These are phyloP conservation scores for Cercospora zeina DNA, from an alignment of 2,329 filamentous ascomycete genomes.

Conservation along the genomic window DNA sequence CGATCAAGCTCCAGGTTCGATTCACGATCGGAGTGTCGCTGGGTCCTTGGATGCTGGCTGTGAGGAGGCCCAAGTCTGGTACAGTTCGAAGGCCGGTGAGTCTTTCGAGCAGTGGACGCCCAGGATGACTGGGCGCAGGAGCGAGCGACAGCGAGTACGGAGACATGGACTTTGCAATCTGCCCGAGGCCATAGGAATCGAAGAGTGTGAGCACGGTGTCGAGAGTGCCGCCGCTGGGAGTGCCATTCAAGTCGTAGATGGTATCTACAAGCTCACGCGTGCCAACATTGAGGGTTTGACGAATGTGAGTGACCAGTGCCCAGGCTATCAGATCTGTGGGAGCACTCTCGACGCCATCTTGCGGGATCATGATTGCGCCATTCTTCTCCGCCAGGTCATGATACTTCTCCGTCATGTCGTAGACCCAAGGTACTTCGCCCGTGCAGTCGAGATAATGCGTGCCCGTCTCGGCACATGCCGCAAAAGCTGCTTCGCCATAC, in stretches of 20 bases:
- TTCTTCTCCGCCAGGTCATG: conserved; percentile 60
- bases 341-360: conserved; percentile 62
- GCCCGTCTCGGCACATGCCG: conserved; percentile 63
- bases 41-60: conserved; percentile 54
- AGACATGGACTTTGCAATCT: conserved; percentile 51
- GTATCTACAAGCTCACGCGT: conserved; percentile 55
- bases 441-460: conserved; percentile 69
- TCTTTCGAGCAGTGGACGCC: conserved; percentile 42
- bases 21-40: conserved; percentile 60
- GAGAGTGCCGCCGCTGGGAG: conserved; percentile 60
- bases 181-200: conserved; percentile 49
- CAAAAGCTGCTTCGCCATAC: conserved; percentile 64
- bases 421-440: conserved; percentile 56
- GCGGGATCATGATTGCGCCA: conserved; percentile 62
- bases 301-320: conserved; percentile 55
- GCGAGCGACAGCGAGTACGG: conserved; percentile 56
- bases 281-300: conserved; percentile 53
- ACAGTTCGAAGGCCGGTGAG: conserved; percentile 56
- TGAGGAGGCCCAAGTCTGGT: conserved; percentile 59
- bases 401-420: conserved; percentile 62
- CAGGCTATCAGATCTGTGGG: conserved; percentile 59
- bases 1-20: conserved; percentile 59
- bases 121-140: conserved; percentile 38
- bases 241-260: conserved; percentile 56
- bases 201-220: conserved; percentile 64